Percentiles rank a stretch among this genome's conserved stretches.
Conservation (phyloP, 2,329 filamentous ascomycete genomes). For the Claviceps spartinae region DNA sequence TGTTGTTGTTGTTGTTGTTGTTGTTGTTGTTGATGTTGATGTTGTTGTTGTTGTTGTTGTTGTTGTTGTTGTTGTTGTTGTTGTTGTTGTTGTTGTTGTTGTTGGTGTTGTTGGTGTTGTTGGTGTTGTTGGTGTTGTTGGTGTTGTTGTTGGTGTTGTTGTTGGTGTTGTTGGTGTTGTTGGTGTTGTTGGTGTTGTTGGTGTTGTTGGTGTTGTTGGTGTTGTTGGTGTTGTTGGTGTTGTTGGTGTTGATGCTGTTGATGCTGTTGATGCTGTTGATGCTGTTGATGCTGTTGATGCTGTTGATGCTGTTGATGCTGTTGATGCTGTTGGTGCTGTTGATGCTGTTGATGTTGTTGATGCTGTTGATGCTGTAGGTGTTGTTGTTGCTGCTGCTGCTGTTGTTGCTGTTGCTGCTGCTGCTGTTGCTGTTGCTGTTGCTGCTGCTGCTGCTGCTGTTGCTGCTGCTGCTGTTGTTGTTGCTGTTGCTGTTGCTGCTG, state of each 20-base stretch:
- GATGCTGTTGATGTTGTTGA: conserved; percentile 31
- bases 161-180: conserved; percentile 28
- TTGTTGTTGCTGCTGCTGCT: conserved; percentile 27
- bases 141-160: conserved; percentile 29
- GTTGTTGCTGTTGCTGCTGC: conserved; percentile 33
- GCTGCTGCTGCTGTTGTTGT: conserved; percentile 27
- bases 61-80: conserved; percentile 26
- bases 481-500: conserved; percentile 31
- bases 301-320: conserved; percentile 20
- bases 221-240: conserved; percentile 22
- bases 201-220: conserved; percentile 28
- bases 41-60: conserved; percentile 23
- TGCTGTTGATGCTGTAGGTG: conserved; percentile 30
- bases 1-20: conserved; percentile 30
- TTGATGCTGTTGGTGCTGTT: conserved; percentile 31
- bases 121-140: conserved; percentile 30
- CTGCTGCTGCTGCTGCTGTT: conserved; percentile 25
- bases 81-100: conserved; percentile 30
- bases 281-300: conserved; percentile 27
- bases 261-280: conserved; percentile 27
- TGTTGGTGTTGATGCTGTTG: conserved; percentile 30
- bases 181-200: conserved; percentile 20
- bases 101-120: conserved; percentile 28
- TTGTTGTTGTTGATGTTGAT: conserved; percentile 20
- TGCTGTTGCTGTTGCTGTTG: conserved; percentile 20